Evolutionary conservation across 345 rosid genomes (phyloP), one percentile per base, ranked within the genome.

Genomic region (Aquilaria sinensis): DNA sequence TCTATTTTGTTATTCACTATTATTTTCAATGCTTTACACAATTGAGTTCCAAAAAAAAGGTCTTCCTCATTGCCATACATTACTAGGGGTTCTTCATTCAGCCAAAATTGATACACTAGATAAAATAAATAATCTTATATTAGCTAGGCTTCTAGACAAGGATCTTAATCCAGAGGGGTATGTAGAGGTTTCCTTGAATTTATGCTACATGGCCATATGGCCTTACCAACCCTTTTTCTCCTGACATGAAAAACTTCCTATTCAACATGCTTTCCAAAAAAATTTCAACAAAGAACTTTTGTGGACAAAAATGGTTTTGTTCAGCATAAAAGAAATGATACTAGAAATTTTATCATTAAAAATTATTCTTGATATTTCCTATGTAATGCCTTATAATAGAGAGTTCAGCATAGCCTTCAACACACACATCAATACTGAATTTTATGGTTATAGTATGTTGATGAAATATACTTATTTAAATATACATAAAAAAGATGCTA

Each of bases 171-270:
- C 48, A 0, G 6, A 2, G 2, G 0, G 33, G 1, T 53, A 30
- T 23, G 23, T 31, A 12, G 14, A 10, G 15, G 0, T 9, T 59
- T 53, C 0, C 3, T 0, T 14, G 1, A 53, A 4, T 67, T 14
- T 10, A 67, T 67, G 61, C 7, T 68, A 0, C 61, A 68, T 48
- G 61, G 66, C 56, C 71, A 31, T 60, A 56, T 47, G 66, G 61
- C 11, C 1, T 6, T 16, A 1, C 8, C 0, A 47, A 48, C 47
- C 6, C 3, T 10, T 1, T 16, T 3, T 47, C 66, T 5, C 54
- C 54, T 3, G 60, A 56, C 8, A 61, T 56, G 47, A 1, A 3
- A 9, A 32, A 46, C 5, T 5, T 10, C 2, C 0, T 68, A 50
- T 13, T 10, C 56, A 2, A 59, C 51, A 23, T 5, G 13, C 12